A percentile compares a stretch with the other conserved stretches of the same genome.
Conservation (phyloP, 2,329 filamentous ascomycete genomes). For the Coniochaeta sp. region DNA sequence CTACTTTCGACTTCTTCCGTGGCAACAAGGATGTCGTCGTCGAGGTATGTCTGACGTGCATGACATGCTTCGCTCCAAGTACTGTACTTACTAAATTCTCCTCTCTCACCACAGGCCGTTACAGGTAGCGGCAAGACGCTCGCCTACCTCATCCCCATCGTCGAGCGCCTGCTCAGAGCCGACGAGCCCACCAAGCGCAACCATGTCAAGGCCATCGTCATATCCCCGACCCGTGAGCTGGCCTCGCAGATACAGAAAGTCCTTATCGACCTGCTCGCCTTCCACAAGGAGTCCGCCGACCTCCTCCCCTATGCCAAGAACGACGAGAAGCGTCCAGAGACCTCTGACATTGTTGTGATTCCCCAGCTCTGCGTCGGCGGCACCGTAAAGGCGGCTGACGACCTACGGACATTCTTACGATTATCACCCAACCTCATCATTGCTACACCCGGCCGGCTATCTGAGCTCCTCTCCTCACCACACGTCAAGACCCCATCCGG, state of each 20-base stretch:
- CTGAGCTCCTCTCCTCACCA: conserved; percentile 79
- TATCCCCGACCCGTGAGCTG: conserved; percentile 89
- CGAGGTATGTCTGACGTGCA: conserved; percentile 23
- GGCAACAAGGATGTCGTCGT: conserved; percentile 76
- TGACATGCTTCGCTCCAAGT: background rate
- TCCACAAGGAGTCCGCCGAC: conserved; percentile 73
- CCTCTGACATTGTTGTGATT: conserved; percentile 50
- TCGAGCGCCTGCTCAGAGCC: conserved; percentile 66
- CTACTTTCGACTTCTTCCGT: conserved; percentile 71
- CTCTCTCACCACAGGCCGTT: conserved; percentile 44
- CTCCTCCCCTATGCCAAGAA: conserved; percentile 46
- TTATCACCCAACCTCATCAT: conserved; percentile 83
- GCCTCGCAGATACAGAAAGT: conserved; percentile 86
- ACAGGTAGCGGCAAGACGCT: conserved; percentile 90
- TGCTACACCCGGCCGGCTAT: conserved; percentile 80
- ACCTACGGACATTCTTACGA: conserved; percentile 77
- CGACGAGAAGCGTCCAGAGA: conserved; percentile 47
- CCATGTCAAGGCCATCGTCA: conserved; percentile 83
- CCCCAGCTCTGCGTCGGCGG: conserved; percentile 87
- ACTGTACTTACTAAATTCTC: background rate
- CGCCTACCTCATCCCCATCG: conserved; percentile 48
- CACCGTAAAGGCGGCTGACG: conserved; percentile 70
- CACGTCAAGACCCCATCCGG: conserved; percentile 84
- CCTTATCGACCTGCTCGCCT: conserved; percentile 67
- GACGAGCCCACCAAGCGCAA: conserved; percentile 82